A percentile compares a stretch with the other conserved stretches of the same genome.
phyloP scores from a whole-genome alignment of 495 filamentous ascomycete genomes.

The Mytilinidion resinicola region DNA sequence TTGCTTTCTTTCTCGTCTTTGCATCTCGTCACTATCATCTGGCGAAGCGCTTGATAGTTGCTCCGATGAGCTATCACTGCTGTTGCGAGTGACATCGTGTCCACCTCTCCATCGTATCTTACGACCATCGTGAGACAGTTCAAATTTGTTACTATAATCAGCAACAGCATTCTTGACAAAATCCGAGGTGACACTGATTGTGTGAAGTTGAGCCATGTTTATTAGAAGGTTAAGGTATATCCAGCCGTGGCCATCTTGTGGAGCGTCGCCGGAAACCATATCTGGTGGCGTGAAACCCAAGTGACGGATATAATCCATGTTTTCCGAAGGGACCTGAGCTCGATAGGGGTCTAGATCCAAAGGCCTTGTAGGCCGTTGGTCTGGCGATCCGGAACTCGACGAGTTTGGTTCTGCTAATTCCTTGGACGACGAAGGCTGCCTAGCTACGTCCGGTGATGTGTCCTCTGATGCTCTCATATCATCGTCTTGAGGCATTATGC shows the following conservation, averaged over 20 bases:
- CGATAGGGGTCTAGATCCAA: conserved; percentile 65
- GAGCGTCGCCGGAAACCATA: conserved; percentile 42
- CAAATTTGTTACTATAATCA: conserved; percentile 60
- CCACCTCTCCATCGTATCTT: conserved; percentile 70
- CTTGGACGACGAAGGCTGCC: neutral
- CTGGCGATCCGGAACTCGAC: conserved; percentile 28
- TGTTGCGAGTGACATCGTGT: conserved; percentile 51
- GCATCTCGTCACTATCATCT: neutral
- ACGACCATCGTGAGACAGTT: conserved; percentile 64
- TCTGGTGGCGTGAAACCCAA: conserved; percentile 56
- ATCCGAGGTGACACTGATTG: conserved; percentile 65
- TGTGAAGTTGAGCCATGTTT: conserved; percentile 76
- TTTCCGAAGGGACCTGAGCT: conserved; percentile 60
- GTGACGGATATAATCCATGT: conserved; percentile 68
- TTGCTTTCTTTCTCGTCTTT: neutral
- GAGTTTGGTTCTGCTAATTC: conserved; percentile 10
- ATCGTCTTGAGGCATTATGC: conserved; percentile 35
- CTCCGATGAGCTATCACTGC: conserved; percentile 43
- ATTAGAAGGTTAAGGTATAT: conserved; percentile 75
- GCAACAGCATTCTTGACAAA: conserved; percentile 63
- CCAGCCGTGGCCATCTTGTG: conserved; percentile 52
- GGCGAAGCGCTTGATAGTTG: conserved; percentile 11
- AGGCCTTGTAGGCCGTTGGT: conserved; percentile 67
- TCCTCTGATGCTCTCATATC: conserved; percentile 6
- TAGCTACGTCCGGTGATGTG: neutral